These are phyloP conservation scores for Lippia alba DNA, from an alignment of 305 asterid genomes.

Conservation along the genomic window DNA sequence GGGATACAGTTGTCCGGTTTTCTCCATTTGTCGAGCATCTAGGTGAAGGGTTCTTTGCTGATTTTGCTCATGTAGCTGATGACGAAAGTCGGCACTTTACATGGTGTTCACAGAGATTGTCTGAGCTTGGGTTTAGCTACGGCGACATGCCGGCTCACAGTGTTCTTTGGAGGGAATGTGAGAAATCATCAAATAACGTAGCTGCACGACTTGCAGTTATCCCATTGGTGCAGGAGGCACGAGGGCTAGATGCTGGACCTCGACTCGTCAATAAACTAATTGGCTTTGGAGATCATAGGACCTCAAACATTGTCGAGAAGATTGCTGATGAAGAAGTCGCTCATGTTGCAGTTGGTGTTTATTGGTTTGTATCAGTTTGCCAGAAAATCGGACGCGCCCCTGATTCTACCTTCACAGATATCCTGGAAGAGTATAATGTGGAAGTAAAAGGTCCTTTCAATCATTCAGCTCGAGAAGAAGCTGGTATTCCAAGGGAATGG, in stretches of 20 bases:
- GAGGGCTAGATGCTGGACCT: slow-evolving; percentile 98
- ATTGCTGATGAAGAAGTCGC: slow-evolving; percentile 97
- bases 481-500: slow-evolving; percentile 92
- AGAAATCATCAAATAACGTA: slow-evolving; percentile 77
- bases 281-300: slow-evolving; percentile 87
- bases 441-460: slow-evolving; percentile 94
- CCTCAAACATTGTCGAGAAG: slow-evolving; percentile 77
- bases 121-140: slow-evolving; percentile 92
- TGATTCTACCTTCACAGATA: slow-evolving; percentile 68
- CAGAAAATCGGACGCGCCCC: slow-evolving; percentile 73
- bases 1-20: slow-evolving; percentile 98
- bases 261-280: slow-evolving; percentile 79
- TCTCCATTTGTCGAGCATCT: slow-evolving; percentile 72
- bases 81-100: slow-evolving; percentile 95
- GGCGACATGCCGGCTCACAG: slow-evolving; percentile 98
- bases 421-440: slow-evolving; percentile 77
- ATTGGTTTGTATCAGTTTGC: slow-evolving; percentile 87
- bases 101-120: slow-evolving; percentile 93
- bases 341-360: slow-evolving; percentile 92
- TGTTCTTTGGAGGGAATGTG: slow-evolving; percentile 93
- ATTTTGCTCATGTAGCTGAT: slow-evolving; percentile 96
- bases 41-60: slow-evolving; percentile 89
- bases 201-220: slow-evolving; percentile 93
- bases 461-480: slow-evolving; percentile 77
- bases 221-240: slow-evolving; percentile 99